Percentiles rank a stretch among this genome's conserved stretches.
Conservation (phyloP, 495 filamentous ascomycete genomes). For the Trichoderma erinaceum region DNA sequence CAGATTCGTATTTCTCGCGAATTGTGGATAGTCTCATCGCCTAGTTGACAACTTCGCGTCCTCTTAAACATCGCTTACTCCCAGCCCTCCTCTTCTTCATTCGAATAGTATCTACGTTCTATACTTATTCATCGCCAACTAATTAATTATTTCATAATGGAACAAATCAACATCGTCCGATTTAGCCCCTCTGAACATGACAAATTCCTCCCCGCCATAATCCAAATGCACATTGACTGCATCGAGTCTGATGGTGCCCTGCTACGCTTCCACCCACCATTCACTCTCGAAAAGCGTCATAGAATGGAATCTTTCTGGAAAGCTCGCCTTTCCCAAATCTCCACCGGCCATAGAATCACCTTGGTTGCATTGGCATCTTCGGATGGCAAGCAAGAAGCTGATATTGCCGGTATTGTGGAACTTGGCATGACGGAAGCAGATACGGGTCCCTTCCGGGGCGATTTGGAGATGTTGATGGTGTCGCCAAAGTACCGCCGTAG, state of each 20-base stretch:
- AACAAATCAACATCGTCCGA: neutral
- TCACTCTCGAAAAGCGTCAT: neutral
- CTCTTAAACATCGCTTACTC: neutral
- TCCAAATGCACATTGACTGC: conserved; percentile 10
- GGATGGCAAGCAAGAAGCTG: neutral
- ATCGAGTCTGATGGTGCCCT: neutral
- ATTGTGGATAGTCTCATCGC: neutral
- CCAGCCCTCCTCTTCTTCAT: neutral
- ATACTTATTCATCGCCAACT: neutral
- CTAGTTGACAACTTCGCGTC: neutral
- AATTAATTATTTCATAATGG: neutral
- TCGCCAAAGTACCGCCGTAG: conserved; percentile 8
- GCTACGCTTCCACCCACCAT: conserved; percentile 3
- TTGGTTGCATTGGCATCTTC: neutral
- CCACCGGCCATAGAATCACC: neutral
- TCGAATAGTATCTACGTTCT: neutral
- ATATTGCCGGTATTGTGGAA: neutral
- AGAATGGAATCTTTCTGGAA: conserved; percentile 4
- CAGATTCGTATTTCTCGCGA: neutral
- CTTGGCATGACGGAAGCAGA: neutral
- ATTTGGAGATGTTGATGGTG: conserved; percentile 4
- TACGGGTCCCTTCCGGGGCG: neutral
- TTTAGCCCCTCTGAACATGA: neutral
- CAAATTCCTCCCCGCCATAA: neutral
- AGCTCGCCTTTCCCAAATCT: neutral